These are phyloP conservation scores for Sphagnum fallax DNA, from an alignment of 228 moss, liverwort and hornwort species.

Conservation along the genomic window DNA sequence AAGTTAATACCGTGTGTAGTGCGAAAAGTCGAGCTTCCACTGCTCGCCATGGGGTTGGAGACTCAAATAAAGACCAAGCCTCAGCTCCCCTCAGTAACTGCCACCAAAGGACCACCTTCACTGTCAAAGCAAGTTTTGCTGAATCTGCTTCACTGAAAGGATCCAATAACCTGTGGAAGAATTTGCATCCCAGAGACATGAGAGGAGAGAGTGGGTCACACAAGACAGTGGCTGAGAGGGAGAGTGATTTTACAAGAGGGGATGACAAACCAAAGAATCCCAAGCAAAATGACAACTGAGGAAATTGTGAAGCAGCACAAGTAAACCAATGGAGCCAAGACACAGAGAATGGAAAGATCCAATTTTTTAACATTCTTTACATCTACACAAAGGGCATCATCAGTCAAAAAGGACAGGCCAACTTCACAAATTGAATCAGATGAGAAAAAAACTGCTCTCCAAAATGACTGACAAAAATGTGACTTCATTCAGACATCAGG, in stretches of 20 bases:
- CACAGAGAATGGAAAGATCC: too few species aligned
- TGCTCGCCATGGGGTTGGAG: conserved; percentile 70
- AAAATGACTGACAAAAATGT: too few species aligned
- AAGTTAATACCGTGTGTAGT: conserved; percentile 57
- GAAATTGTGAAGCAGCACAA: conserved; percentile 10
- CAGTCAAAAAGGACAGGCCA: too few species aligned
- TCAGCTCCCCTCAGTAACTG: conserved; percentile 91
- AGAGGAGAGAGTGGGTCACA: conserved; percentile 14
- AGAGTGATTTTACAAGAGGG: not conserved
- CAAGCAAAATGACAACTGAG: conserved; percentile 8
- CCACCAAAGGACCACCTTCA: conserved; percentile 62
- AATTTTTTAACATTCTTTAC: too few species aligned
- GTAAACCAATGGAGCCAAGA: not conserved
- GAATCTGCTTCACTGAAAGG: conserved; percentile 35
- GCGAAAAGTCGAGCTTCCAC: conserved; percentile 87
- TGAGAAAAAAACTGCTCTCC: too few species aligned
- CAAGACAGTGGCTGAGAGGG: too few species aligned
- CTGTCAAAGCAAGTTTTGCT: conserved; percentile 44
- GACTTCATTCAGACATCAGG: too few species aligned
- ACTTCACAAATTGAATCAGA: too few species aligned
- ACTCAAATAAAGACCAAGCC: conserved; percentile 73
- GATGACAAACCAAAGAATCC: not conserved
- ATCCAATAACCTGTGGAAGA: conserved; percentile 45
- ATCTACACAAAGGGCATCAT: too few species aligned
- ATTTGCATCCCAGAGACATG: conserved; percentile 26